Evolutionary conservation across 306 rosid genomes (phyloP).

Genomic region (Prunus mongolica): DNA sequence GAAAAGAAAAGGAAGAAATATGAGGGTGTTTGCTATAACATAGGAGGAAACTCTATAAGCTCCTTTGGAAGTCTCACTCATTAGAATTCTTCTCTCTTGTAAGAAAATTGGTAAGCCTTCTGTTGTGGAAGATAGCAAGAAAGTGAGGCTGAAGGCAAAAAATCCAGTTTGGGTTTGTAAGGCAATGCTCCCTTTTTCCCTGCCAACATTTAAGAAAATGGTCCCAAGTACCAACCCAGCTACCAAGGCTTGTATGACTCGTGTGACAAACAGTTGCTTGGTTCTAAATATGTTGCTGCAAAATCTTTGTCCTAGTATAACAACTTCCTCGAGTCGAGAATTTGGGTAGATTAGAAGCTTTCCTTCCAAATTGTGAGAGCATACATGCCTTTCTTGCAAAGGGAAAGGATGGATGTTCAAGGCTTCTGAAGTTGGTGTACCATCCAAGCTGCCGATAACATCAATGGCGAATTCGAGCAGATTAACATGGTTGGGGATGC

Average conservation of each 20-base stretch:
- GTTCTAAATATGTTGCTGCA: constrained; percentile 85
- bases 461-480: constrained; percentile 80
- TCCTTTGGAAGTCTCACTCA: constrained; percentile 49
- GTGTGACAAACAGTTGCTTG: constrained; percentile 58
- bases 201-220: constrained; percentile 42
- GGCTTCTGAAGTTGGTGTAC: constrained; percentile 49
- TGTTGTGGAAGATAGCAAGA: constrained; percentile 52
- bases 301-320: constrained; percentile 79
- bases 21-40: constrained; percentile 42
- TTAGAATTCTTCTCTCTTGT: constrained; percentile 44
- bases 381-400: constrained; percentile 13
- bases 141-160: constrained; percentile 60
- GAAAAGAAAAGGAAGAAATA: constrained; percentile 51
- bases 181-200: constrained; percentile 21
- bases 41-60: constrained; percentile 53
- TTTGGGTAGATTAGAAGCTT: constrained; percentile 43
- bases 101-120: constrained; percentile 61
- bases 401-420: constrained; percentile 30
- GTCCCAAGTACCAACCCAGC: constrained; percentile 50
- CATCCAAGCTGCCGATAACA: constrained; percentile 57
- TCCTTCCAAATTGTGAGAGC: constrained; percentile 30
- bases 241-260: constrained; percentile 47
- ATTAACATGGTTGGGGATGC: constrained; percentile 74
- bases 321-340: constrained; percentile 49
- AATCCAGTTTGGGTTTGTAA: constrained; percentile 47